These are phyloP conservation scores for Fragilariopsis cylindrus DNA, from an alignment of 108 stramenopile species.

Conservation along the genomic window DNA sequence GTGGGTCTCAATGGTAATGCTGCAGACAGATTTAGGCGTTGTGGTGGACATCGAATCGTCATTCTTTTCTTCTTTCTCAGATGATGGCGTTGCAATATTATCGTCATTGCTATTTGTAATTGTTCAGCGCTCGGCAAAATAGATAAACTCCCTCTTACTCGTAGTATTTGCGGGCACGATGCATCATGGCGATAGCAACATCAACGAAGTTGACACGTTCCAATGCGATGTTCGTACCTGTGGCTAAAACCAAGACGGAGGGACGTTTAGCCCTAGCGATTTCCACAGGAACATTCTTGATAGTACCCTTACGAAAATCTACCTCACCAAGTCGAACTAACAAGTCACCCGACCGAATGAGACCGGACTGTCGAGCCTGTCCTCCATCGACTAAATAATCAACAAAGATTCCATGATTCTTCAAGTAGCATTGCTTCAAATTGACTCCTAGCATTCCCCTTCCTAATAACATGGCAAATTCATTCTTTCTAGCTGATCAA, in stretches of 20 bases:
- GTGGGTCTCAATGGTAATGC: conserved; percentile 14
- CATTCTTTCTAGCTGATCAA: conserved; percentile 52
- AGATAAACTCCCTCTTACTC: conserved; percentile 13
- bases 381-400: conserved; percentile 77
- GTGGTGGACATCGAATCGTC: background rate
- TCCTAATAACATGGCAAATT: conserved; percentile 78
- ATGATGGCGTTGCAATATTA: background rate
- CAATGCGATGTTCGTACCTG: conserved; percentile 45
- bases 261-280: conserved; percentile 72
- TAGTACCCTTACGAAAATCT: conserved; percentile 71
- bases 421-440: conserved; percentile 75
- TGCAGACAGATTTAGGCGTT: conserved; percentile 19
- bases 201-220: conserved; percentile 56
- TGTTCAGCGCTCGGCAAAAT: conserved; percentile 19
- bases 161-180: conserved; percentile 30
- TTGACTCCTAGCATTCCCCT: conserved; percentile 80
- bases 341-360: conserved; percentile 67
- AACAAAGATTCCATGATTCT: conserved; percentile 76
- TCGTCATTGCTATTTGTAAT: background rate
- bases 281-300: conserved; percentile 58
- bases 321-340: conserved; percentile 63
- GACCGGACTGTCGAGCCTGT: conserved; percentile 66
- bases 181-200: conserved; percentile 56
- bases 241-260: conserved; percentile 58
- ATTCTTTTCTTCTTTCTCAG: conserved; percentile 15